These are phyloP conservation scores for Rhizophora apiculata DNA, from an alignment of 345 rosid species.

Conservation along the genomic window DNA sequence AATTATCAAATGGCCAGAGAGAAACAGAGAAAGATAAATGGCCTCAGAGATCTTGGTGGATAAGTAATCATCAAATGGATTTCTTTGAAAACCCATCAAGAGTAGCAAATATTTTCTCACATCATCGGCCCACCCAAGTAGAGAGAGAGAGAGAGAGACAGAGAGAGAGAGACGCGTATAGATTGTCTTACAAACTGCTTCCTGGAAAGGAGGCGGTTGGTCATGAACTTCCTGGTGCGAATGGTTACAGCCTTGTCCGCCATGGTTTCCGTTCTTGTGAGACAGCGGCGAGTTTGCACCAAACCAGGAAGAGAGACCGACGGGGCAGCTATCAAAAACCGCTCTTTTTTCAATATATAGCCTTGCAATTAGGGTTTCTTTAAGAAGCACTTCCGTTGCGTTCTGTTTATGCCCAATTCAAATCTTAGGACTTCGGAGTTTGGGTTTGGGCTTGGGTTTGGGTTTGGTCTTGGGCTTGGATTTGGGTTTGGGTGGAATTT, in stretches of 20 bases:
- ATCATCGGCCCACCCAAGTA: slow-evolving; percentile 12
- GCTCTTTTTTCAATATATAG: not conserved
- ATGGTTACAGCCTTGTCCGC: slow-evolving; percentile 93
- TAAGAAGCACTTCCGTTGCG: too few species aligned
- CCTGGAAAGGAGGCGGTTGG: slow-evolving; percentile 97
- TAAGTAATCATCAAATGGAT: not conserved
- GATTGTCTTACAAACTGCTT: slow-evolving; percentile 75
- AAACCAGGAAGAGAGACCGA: not conserved
- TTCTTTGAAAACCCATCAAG: slow-evolving; percentile 20
- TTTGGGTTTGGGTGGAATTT: too few species aligned
- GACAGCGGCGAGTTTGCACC: too few species aligned
- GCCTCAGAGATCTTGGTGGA: slow-evolving; percentile 14
- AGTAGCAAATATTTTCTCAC: slow-evolving; percentile 19
- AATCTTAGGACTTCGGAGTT: too few species aligned
- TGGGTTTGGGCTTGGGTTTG: too few species aligned
- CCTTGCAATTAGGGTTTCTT: too few species aligned
- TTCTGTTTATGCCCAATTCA: too few species aligned
- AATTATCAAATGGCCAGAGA: too few species aligned
- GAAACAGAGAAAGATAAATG: not conserved
- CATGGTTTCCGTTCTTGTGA: slow-evolving; percentile 28
- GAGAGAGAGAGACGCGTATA: not conserved
- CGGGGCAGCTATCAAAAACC: slow-evolving; percentile 5
- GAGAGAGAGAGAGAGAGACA: not conserved
- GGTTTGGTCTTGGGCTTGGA: too few species aligned
- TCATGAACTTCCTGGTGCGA: slow-evolving; percentile 91